Evolutionary conservation across 331 rosid genomes (phyloP), one percentile per base, ranked within the genome.

Genomic region (Quercus tomentella): DNA sequence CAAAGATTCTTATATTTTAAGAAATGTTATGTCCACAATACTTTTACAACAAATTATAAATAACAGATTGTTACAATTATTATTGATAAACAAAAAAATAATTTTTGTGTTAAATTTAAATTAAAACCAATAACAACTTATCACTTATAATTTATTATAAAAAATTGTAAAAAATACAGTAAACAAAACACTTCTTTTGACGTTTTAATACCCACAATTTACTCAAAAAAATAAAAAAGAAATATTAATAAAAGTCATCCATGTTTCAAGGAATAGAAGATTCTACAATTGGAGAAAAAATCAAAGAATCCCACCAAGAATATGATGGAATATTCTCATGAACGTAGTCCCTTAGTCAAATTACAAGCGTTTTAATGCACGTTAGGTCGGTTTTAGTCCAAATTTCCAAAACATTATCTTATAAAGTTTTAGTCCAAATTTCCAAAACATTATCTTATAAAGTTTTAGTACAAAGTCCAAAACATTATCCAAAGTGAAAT

Each of bases 211-310:
- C 8, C 35, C 35, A 35, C 1, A 12, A 55, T 22, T 33, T 41
- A 5, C 17, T 2, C 1, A 28, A 8, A 16, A 37, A 11, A 18
- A 68, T 35, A 41, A 55, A 58, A 5, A 35, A 30, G 0, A 74
- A 33, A 75, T 49, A 49, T 49, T 12, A 12, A 49, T 49, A 49
- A 49, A 49, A 49, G 21, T 65, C 30, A 63, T 52, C 70, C 71
- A 18, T 45, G 56, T n/a, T 72, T 74, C 2, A 4, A 51, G 77
- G 79, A 73, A 76, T 56, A 2, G 58, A 80, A 80, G 74, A 76
- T 76, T 74, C 81, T 56, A 55, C 17, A 12, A 3, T 4, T 11
- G 17, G 17, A 49, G 17, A 12, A 49, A 49, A 0, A 49, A 49
- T 14, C 54, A 49, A 49, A 49, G 17, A 12, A 49, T 14, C 54